Conservation (phyloP, 176 grass and related monocot genomes). For the Canna indica region DNA sequence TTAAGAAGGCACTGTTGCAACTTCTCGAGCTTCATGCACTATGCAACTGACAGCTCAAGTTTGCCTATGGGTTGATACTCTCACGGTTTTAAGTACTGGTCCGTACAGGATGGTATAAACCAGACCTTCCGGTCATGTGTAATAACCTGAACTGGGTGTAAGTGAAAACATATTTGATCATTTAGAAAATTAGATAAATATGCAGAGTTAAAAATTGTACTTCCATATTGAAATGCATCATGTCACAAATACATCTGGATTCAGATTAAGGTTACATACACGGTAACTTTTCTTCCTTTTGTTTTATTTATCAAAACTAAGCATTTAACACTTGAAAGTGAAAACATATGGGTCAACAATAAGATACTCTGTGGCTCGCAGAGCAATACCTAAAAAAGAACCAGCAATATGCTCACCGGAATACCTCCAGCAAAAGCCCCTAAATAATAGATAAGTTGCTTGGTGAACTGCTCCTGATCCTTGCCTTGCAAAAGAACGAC, state of each 20-base stretch:
- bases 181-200: background rate
- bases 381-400: constrained; percentile 87
- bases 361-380: constrained; percentile 32
- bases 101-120: too few relatives aligned
- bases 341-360: constrained; percentile 6
- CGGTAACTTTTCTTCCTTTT: background rate
- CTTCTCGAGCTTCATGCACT: too few relatives aligned
- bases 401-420: constrained; percentile 96
- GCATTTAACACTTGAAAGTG: background rate
- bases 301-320: background rate
- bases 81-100: too few relatives aligned
- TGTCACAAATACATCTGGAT: background rate
- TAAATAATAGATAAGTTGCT: constrained; percentile 80
- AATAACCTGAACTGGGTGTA: background rate
- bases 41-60: too few relatives aligned
- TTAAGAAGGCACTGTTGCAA: too few relatives aligned
- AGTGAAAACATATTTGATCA: background rate
- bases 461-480: constrained; percentile 89
- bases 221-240: background rate
- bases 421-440: constrained; percentile 86
- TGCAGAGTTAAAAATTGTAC: background rate
- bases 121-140: background rate
- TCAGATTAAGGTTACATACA: background rate
- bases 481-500: constrained; percentile 68
- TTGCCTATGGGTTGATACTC: too few relatives aligned